Percentiles rank a stretch among this genome's conserved stretches.
These are phyloP conservation scores for Aureobasidium sp. DNA, from an alignment of 2,329 filamentous ascomycete species.

Conservation along the genomic window DNA sequence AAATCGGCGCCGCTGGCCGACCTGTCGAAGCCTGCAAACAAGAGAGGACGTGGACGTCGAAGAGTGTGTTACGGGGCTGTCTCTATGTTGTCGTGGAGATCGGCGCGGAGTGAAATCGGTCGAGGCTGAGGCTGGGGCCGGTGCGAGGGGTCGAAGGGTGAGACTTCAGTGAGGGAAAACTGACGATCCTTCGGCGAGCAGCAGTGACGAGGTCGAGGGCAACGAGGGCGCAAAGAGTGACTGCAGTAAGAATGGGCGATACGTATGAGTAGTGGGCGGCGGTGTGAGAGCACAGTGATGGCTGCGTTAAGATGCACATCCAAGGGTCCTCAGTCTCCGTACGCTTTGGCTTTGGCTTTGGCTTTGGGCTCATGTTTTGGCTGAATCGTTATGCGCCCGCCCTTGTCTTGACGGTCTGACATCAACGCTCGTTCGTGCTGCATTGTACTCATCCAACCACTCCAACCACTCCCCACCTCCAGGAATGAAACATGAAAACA, in stretches of 20 bases:
- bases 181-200: background rate
- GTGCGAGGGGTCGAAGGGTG: constrained; percentile 1
- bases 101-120: constrained; percentile 8
- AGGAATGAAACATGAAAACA: background rate
- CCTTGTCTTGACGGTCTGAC: background rate
- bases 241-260: constrained; percentile 8
- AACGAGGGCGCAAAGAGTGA: background rate
- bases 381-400: background rate
- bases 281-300: background rate
- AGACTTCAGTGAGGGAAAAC: background rate
- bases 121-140: constrained; percentile 3
- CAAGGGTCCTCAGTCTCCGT: background rate
- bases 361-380: constrained; percentile 1
- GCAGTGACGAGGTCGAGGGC: background rate
- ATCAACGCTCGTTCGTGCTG: background rate
- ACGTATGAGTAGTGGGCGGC: background rate
- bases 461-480: background rate
- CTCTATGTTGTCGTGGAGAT: constrained; percentile 1
- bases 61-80: background rate
- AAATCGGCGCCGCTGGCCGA: background rate
- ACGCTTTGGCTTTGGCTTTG: background rate
- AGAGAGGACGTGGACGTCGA: background rate
- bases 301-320: background rate
- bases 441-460: background rate
- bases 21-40: background rate